phyloP scores from a whole-genome alignment of 495 filamentous ascomycete species.

The Penicillium soppii region DNA sequence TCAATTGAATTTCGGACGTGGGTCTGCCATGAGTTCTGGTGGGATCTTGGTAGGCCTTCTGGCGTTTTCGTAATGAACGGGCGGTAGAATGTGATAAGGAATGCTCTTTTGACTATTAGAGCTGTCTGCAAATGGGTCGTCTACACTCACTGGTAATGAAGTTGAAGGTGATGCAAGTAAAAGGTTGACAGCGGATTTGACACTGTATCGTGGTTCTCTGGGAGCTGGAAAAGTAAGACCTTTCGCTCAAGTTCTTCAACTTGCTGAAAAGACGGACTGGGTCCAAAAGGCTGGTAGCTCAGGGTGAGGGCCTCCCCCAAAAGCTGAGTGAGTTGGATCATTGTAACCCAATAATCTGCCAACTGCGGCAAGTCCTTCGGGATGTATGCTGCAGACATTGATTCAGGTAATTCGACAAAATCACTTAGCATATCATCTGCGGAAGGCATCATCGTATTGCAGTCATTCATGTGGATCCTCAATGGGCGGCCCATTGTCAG shows the following conservation, averaged over 20 bases:
- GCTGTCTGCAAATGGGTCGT: neutral
- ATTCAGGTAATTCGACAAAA: constrained; percentile 8
- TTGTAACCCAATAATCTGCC: constrained; percentile 29
- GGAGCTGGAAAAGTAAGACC: constrained; percentile 15
- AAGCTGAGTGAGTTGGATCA: constrained; percentile 26
- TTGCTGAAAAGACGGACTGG: constrained; percentile 12
- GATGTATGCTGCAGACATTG: constrained; percentile 7
- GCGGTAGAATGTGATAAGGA: constrained; percentile 32
- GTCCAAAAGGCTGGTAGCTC: constrained; percentile 17
- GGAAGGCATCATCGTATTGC: constrained; percentile 26
- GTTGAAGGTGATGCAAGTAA: constrained; percentile 28
- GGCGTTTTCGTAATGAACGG: constrained; percentile 12
- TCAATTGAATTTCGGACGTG: constrained; percentile 2
- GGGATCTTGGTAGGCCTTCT: constrained; percentile 18
- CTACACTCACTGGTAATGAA: constrained; percentile 33
- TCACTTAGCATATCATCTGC: constrained; percentile 32
- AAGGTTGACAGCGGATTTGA: constrained; percentile 19
- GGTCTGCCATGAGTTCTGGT: constrained; percentile 7
- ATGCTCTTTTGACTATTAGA: constrained; percentile 19
- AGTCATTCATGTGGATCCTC: constrained; percentile 37
- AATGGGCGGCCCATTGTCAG: constrained; percentile 35
- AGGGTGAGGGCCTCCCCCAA: constrained; percentile 23
- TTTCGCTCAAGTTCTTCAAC: constrained; percentile 25
- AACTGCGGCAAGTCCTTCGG: constrained; percentile 23
- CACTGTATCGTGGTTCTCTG: constrained; percentile 16